Evolutionary conservation across 495 filamentous ascomycete genomes (phyloP), one percentile per base, ranked within the genome.

Genomic region (Darksidea phi): DNA sequence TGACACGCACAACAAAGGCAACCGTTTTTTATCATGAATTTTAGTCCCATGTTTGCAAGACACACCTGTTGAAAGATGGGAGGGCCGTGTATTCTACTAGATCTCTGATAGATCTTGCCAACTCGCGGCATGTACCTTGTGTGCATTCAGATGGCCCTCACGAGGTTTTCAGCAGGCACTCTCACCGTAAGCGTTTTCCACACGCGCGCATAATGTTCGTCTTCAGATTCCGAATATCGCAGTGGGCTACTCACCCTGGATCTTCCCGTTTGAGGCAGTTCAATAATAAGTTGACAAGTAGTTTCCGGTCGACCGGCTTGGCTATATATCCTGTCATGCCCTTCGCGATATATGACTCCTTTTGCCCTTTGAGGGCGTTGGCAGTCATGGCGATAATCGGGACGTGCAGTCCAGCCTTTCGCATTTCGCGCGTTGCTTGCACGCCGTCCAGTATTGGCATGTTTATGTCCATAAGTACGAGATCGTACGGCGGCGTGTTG

Each of bases 331-430:
- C 82, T 61, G 82, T 77, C 83, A 87, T 86, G 4, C 84, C 84
- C 34, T 79, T 77, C 18, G 81, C 77, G 10, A 86, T 66, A 63
- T 83, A 86, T 7, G 66, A 73, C 50, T 85, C 82, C 24, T 73
- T 76, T 62, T 86, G 84, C 0, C 82, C 84, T 55, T 83, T 82
- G 12, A 86, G 71, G 0, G 84, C 84, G 63, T 86, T 84, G 0
- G 83, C 84, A 0, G 84, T 86, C 72, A 87, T 78, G 49, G 84
- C 84, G 28, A 86, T 76, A 37, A 87, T 86, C 17, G 84, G 84
- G 2, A 82, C 74, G 17, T 73, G 69, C 0, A 78, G 65, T 7
- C 74, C 74, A 10, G 60, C 61, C 7, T 67, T 61, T 0, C 77
- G 56, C 6, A 80, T 78, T 28, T 72, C 63, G 11, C 41, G 52